Conservation (phyloP, 345 rosid genomes). For the Gossypium australe region DNA sequence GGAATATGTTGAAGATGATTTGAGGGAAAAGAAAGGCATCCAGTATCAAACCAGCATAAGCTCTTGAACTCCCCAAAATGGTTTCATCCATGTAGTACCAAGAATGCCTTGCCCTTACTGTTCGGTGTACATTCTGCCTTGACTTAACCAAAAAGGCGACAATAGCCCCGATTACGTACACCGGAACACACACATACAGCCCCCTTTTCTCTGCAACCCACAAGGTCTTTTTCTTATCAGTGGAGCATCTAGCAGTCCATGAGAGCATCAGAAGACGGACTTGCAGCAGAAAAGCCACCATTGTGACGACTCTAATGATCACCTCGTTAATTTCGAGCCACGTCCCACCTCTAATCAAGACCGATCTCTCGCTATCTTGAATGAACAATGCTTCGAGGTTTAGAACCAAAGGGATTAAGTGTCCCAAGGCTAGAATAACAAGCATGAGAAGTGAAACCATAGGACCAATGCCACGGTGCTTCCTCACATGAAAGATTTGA, state of each 20-base stretch:
- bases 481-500: constrained; percentile 36
- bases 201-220: constrained; percentile 41
- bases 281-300: constrained; percentile 42
- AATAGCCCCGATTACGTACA: constrained; percentile 33
- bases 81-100: constrained; percentile 9
- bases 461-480: constrained; percentile 31
- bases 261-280: constrained; percentile 41
- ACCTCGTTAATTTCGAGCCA: constrained; percentile 43
- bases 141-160: constrained; percentile 15
- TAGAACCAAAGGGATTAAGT: constrained; percentile 35
- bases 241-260: constrained; percentile 14
- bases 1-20: constrained; percentile 39
- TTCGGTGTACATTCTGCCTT: too few species aligned
- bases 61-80: constrained; percentile 23
- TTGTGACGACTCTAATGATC: constrained; percentile 37
- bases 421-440: constrained; percentile 34
- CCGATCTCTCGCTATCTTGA: not conserved
- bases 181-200: constrained; percentile 18
- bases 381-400: constrained; percentile 39
- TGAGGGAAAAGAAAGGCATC: constrained; percentile 50
- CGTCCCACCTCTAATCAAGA: constrained; percentile 21
- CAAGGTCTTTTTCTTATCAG: constrained; percentile 15
- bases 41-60: constrained; percentile 39
- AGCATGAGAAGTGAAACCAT: constrained; percentile 47
- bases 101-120: not conserved